Base-by-base conservation (phyloP, 2,329 filamentous ascomycete genomes). In the Dactylonectria estremocensis region DNA sequence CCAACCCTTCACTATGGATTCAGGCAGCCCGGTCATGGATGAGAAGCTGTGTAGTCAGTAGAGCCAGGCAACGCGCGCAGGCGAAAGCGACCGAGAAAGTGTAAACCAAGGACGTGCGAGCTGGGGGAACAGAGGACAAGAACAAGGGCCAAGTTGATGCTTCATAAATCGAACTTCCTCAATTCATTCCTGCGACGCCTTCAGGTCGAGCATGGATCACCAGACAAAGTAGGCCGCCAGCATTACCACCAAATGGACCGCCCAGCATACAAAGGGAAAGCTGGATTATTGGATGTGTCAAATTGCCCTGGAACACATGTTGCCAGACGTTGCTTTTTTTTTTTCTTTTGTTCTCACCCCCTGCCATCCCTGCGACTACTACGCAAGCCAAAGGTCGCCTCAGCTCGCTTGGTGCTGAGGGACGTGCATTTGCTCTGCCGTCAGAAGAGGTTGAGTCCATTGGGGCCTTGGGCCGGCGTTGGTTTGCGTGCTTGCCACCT, bases 241-340 rank as follows among this genome's bases (percentile, higher is more conserved):
- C 24, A 24, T 33, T 33, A 52, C 3, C 13, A 48, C 3, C 48
- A 52, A 24, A 9, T 9, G 3, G 10, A 37, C 35, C 35, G 10
- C 35, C 35, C 24, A 28, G 24, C n/a, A 28, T 28, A 11, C 35
- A 37, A n/a, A 18, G 50, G 49, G 20, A 28, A 11, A 50, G 37
- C 37, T n/a, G 14, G 37, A n/a, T 43, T 37, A 48, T 28, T 56
- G 31, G 43, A 31, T 31, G 28, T 50, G 13, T 31, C 31, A 49
- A 57, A 46, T 59, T 37, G 16, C 46, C 49, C 33, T 53, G 33
- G 35, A 52, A 35, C 20, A 45, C 43, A 50, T 49, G 10, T 45
- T 57, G 56, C 53, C 60, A 59, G 35, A 43, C 46, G 61, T 61
- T 66, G 43, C 57, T 71, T 62, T 69, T 61, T 55, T 20, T 46